phyloP scores from a whole-genome alignment of 129 eudicot species.

The Flaveria brownii region DNA sequence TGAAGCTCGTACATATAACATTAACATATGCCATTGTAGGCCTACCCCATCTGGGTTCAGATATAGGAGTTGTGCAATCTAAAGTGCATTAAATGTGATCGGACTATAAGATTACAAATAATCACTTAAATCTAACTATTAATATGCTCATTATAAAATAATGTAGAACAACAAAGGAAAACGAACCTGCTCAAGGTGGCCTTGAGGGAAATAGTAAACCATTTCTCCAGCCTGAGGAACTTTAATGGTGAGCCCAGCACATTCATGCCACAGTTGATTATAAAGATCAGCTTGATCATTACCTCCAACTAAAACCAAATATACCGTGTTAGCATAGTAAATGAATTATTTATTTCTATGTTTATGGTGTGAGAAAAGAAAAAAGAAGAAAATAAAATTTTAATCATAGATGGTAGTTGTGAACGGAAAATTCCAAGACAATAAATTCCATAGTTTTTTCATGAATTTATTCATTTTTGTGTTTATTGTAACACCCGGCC shows the following conservation, averaged over 20 bases:
- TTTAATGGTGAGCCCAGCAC: constrained; percentile 33
- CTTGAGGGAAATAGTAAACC: constrained; percentile 48
- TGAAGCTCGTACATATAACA: constrained; percentile 3
- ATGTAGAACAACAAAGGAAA: background rate
- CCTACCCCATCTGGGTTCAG: background rate
- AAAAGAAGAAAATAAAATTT: background rate
- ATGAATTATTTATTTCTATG: background rate
- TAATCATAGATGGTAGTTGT: background rate
- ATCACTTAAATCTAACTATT: constrained; percentile 13
- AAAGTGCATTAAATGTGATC: background rate
- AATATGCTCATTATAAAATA: background rate
- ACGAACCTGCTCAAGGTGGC: constrained; percentile 43
- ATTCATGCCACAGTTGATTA: constrained; percentile 37
- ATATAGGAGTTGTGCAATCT: background rate
- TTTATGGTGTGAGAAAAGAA: background rate
- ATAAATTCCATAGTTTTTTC: background rate
- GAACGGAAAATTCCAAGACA: background rate
- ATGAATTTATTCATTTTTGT: background rate
- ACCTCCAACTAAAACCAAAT: constrained; percentile 22
- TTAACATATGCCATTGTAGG: background rate
- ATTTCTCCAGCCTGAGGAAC: constrained; percentile 36
- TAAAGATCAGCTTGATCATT: constrained; percentile 27
- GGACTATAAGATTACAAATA: constrained; percentile 8
- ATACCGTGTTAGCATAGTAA: background rate
- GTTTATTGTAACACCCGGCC: background rate